Conservation (phyloP, 192 early-diverging fungal species). For the Chytriomyces confervae region DNA sequence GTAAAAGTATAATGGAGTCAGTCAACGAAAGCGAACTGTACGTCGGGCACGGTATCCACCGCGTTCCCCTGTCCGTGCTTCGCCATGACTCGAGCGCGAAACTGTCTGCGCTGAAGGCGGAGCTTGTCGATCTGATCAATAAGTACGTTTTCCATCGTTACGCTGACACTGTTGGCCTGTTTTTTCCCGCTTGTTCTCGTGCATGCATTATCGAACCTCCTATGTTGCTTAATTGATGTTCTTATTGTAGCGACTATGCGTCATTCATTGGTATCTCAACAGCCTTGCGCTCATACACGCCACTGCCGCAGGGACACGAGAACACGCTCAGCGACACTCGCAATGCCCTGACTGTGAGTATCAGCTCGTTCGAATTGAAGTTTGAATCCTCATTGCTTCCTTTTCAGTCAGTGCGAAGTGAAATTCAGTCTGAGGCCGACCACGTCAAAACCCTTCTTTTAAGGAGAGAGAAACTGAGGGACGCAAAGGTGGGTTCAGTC, state of each 20-base stretch:
- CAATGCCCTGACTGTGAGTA: conserved; percentile 65
- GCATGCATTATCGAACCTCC: too few species aligned
- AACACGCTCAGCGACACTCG: conserved; percentile 66
- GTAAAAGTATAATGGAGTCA: neutral
- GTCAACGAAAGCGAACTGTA: conserved; percentile 59
- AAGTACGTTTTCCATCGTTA: neutral
- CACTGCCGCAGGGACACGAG: conserved; percentile 61
- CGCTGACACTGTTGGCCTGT: too few species aligned
- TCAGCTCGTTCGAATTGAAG: conserved; percentile 15
- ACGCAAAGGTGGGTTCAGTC: conserved; percentile 71
- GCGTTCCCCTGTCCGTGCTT: conserved; percentile 65
- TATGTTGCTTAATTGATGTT: too few species aligned
- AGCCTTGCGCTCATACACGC: conserved; percentile 55
- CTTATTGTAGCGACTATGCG: conserved; percentile 61
- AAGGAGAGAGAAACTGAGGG: conserved; percentile 66
- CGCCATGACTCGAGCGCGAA: conserved; percentile 64
- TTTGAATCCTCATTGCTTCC: neutral
- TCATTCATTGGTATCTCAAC: conserved; percentile 83
- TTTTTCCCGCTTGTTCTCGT: too few species aligned
- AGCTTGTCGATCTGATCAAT: conserved; percentile 80
- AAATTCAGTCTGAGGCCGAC: conserved; percentile 59
- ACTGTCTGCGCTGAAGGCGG: conserved; percentile 68
- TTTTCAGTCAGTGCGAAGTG: conserved; percentile 54
- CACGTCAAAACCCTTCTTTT: conserved; percentile 65
- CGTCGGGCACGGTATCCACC: conserved; percentile 68